phyloP scores from a whole-genome alignment of 768 basidiomycete genomes.

The Suillus tomentosus region DNA sequence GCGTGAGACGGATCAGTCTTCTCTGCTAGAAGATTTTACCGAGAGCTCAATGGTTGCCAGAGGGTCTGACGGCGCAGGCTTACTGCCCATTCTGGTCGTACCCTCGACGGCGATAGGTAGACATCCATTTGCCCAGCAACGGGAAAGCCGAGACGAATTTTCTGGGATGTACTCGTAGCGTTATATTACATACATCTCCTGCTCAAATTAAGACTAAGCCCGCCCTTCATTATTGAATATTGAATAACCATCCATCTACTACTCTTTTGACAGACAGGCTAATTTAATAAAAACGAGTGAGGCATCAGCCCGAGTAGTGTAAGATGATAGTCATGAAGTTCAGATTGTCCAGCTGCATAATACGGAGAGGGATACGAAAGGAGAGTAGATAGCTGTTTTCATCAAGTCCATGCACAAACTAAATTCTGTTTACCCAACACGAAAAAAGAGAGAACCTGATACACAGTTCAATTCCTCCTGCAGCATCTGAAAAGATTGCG shows the following conservation, averaged over 20 bases:
- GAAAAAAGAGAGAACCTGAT: slow-evolving; percentile 7
- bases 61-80: slow-evolving; percentile 14
- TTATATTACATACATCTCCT: not conserved
- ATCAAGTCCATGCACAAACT: slow-evolving; percentile 25
- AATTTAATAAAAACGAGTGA: slow-evolving; percentile 18
- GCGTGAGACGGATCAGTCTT: slow-evolving; percentile 12
- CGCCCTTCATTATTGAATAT: slow-evolving; percentile 18
- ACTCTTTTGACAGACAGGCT: slow-evolving; percentile 24
- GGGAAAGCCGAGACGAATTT: slow-evolving; percentile 38
- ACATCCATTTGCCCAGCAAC: not conserved
- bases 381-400: slow-evolving; percentile 33
- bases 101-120: slow-evolving; percentile 18
- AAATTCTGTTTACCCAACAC: slow-evolving; percentile 17
- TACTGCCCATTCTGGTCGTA: slow-evolving; percentile 23
- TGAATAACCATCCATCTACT: slow-evolving; percentile 30
- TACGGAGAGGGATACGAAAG: slow-evolving; percentile 20
- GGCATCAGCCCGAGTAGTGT: slow-evolving; percentile 22
- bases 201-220: slow-evolving; percentile 16
- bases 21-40: slow-evolving; percentile 15
- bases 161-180: slow-evolving; percentile 61
- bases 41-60: slow-evolving; percentile 22
- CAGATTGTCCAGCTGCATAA: slow-evolving; percentile 23
- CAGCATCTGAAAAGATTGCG: slow-evolving; percentile 83
- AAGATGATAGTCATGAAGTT: slow-evolving; percentile 24
- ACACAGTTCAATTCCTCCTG: slow-evolving; percentile 59